A percentile compares a stretch with the other conserved stretches of the same genome.
Evolutionary conservation across 257 asterid genomes (phyloP).

Genomic region (Fraxinus quadrangulata): DNA sequence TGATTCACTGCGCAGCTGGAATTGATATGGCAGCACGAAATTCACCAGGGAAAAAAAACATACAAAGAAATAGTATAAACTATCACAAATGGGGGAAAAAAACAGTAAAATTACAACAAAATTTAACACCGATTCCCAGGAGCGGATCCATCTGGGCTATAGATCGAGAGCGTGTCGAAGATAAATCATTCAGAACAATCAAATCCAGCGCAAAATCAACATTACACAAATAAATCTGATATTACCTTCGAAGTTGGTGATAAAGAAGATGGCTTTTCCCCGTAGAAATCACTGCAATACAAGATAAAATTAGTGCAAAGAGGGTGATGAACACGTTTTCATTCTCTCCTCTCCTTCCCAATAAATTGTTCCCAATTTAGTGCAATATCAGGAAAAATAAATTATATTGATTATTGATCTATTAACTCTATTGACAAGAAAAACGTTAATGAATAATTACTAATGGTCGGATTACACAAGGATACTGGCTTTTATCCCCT

Average conservation of each 20-base stretch:
- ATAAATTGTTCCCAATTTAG: background rate
- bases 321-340: background rate
- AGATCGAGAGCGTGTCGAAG: background rate
- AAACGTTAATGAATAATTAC: too few species aligned
- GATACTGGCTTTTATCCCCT: too few species aligned
- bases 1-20: background rate
- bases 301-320: background rate
- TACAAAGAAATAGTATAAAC: background rate
- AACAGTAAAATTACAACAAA: background rate
- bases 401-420: too few species aligned
- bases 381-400: background rate
- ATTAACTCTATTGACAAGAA: too few species aligned
- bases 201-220: background rate
- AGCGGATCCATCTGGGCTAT: background rate
- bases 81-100: background rate
- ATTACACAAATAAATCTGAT: constrained; percentile 1
- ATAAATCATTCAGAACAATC: background rate
- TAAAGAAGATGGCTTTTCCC: background rate
- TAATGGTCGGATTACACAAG: too few species aligned
- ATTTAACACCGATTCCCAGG: background rate
- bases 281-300: background rate
- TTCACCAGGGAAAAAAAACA: too few species aligned
- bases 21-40: background rate
- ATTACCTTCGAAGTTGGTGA: background rate
- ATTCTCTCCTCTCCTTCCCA: background rate